Percentiles rank a stretch among this genome's conserved stretches.
Evolutionary conservation across 129 eudicot species (phyloP).

Genomic region (Centella asiatica): DNA sequence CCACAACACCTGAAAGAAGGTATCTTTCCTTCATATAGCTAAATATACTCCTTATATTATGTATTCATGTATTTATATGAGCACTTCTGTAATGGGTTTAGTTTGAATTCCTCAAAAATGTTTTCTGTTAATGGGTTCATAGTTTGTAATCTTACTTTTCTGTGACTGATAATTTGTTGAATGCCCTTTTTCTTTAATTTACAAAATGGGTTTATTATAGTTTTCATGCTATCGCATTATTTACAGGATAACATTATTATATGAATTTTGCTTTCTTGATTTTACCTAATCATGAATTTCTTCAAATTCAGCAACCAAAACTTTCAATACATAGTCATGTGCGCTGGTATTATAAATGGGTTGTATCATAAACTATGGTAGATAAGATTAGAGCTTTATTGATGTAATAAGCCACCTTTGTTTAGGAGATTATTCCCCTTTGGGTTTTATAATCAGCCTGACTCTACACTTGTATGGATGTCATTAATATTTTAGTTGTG

Average conservation of each 20-base stretch:
- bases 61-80: not conserved
- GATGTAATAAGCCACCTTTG: not conserved
- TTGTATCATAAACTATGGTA: not conserved
- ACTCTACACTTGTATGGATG: not conserved
- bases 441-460: not conserved
- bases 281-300: not conserved
- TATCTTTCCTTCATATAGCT: not conserved
- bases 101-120: not conserved
- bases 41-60: not conserved
- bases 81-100: not conserved
- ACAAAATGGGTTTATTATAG: not conserved
- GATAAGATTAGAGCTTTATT: not conserved
- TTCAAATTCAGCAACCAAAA: not conserved
- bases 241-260: not conserved
- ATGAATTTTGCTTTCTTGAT: not conserved
- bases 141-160: too few relatives aligned
- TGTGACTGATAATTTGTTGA: not conserved
- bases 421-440: too few relatives aligned
- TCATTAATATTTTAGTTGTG: too few relatives aligned
- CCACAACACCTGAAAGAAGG: conserved; percentile 24
- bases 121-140: not conserved
- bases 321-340: not conserved
- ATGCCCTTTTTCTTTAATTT: not conserved
- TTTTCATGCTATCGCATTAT: not conserved
- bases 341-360: not conserved